Evolutionary conservation across 257 asterid genomes (phyloP).

Genomic region (Mentha longifolia): DNA sequence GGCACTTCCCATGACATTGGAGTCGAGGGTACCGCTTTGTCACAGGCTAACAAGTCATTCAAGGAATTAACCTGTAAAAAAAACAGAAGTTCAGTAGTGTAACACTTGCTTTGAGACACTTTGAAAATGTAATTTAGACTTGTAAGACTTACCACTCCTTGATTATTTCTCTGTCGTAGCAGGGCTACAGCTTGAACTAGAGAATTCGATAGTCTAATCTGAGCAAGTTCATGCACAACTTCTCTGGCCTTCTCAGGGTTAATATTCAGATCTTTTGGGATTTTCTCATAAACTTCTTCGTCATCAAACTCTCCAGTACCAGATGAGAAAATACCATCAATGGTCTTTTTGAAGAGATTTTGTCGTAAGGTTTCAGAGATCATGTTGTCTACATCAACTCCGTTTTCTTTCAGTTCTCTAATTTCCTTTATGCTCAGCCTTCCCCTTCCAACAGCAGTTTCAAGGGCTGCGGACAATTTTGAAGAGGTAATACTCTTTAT

Average conservation of each 20-base stretch:
- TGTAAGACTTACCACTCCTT: constrained; percentile 69
- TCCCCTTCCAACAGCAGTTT: constrained; percentile 88
- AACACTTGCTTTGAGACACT: constrained; percentile 11
- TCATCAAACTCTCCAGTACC: constrained; percentile 95
- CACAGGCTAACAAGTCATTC: constrained; percentile 88
- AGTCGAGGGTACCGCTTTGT: constrained; percentile 86
- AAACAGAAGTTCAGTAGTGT: constrained; percentile 6
- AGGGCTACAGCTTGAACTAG: constrained; percentile 88
- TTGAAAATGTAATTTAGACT: constrained; percentile 8
- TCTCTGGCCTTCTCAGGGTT: constrained; percentile 66
- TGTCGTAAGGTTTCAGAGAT: constrained; percentile 76
- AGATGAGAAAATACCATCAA: constrained; percentile 78
- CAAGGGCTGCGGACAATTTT: constrained; percentile 88
- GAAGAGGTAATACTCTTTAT: constrained; percentile 74
- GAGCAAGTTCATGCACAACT: constrained; percentile 74
- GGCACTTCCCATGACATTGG: constrained; percentile 85
- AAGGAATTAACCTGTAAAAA: constrained; percentile 79
- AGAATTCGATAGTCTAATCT: constrained; percentile 71
- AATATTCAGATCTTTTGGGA: constrained; percentile 83
- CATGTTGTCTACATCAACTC: constrained; percentile 81
- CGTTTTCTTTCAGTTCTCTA: constrained; percentile 81
- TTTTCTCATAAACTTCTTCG: constrained; percentile 81
- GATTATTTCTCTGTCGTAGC: constrained; percentile 76
- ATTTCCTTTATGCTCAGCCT: constrained; percentile 91
- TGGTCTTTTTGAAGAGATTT: constrained; percentile 77